phyloP scores from a whole-genome alignment of 2,329 filamentous ascomycete genomes.

The Ilyonectria mors-panacis region DNA sequence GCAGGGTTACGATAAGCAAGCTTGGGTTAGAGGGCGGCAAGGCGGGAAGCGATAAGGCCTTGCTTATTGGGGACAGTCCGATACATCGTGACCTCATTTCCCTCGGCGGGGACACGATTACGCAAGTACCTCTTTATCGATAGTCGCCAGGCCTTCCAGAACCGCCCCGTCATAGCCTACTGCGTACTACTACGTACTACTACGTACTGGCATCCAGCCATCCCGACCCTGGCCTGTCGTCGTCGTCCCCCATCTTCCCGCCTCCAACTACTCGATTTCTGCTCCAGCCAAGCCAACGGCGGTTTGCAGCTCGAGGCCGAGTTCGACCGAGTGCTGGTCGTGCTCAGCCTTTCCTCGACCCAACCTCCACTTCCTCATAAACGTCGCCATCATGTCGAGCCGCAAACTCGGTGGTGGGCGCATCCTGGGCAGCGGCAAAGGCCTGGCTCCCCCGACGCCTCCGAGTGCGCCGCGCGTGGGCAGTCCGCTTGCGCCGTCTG shows the following conservation, averaged over 20 bases:
- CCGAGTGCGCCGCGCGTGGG: constrained; percentile 60
- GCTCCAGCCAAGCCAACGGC: constrained; percentile 18
- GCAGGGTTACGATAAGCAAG: constrained; percentile 36
- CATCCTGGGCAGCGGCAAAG: constrained; percentile 88
- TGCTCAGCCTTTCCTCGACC: constrained; percentile 40
- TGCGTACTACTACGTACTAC: no score
- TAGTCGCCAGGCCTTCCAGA: neutral
- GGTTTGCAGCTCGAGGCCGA: constrained; percentile 52
- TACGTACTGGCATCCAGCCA: neutral
- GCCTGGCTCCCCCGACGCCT: constrained; percentile 76
- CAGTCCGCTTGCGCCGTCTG: constrained; percentile 69
- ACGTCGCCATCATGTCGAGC: constrained; percentile 75
- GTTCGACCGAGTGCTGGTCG: constrained; percentile 54
- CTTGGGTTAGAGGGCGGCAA: constrained; percentile 3
- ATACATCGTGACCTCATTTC: neutral
- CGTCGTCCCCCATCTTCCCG: constrained; percentile 7
- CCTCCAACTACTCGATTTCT: constrained; percentile 17
- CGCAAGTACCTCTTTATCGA: constrained; percentile 18
- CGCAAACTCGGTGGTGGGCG: constrained; percentile 93
- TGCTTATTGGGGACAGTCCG: neutral
- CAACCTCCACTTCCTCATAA: neutral
- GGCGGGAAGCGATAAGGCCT: constrained; percentile 13
- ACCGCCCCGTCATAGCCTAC: neutral
- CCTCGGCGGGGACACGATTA: neutral
- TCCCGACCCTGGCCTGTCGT: constrained; percentile 13